Evolutionary conservation across 2,329 filamentous ascomycete species (phyloP), one percentile per base, ranked within the genome.

Genomic region (Huntiella decipiens): DNA sequence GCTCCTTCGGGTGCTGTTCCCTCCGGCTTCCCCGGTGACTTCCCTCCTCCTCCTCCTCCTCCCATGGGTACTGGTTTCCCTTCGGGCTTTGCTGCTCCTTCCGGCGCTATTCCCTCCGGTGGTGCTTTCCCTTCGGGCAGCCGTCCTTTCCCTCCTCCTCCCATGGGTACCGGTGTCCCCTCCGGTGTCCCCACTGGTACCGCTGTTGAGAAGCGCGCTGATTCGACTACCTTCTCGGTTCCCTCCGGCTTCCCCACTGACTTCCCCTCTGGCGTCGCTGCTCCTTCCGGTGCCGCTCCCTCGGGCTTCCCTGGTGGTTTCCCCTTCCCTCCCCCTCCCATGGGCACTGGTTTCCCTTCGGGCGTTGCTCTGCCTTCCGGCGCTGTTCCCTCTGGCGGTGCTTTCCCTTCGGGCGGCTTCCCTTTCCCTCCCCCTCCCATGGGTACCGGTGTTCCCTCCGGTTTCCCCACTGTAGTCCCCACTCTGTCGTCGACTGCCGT

Each of bases 161-260:
- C 42, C 42, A 11, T 42, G 10, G 37, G 37, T 11, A 17, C 46
- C 17, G 42, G 38, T 19, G 6, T 41, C 6, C 46, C 46, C 12
- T 33, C 46, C 22, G 40, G 28, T 11, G 5, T 44, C 12, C 36
- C 44, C 31, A 40, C 43, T 15, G 43, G 34, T 3, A 16, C 33
- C 13, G 36, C 37, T 12, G 22, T 28, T 10, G 22, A 28, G 22
- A 28, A 28, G 22, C 22, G 22, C 3, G 22, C 22, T 10, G 22
- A 28, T 4, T 28, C 22, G 2, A 28, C 22, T 10, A 39, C 44
- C 12, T 37, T 5, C 8, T 19, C 33, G 5, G 15, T 22, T 37
- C 38, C 45, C 13, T 32, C 38, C 4, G 32, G 38, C 17, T 41
- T 46, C 32, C 45, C 45, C 28, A 43, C 45, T 3, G 45, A 33